Base-by-base conservation (phyloP, 345 rosid species). In the Gossypium turneri region DNA sequence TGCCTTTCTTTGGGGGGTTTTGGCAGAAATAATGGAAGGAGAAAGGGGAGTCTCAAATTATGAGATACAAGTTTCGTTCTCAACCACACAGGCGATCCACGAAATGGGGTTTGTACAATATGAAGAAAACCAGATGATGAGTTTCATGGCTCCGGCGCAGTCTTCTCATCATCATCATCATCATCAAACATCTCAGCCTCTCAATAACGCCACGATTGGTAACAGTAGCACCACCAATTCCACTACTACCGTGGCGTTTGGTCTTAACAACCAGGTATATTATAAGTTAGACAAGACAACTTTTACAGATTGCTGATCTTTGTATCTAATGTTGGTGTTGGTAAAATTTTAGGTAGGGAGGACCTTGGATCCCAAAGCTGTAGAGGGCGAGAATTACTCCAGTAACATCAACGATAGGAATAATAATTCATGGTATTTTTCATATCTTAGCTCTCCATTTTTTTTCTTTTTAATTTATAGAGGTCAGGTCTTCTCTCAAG, bases 21-120 rank as follows among this genome's bases (percentile, higher is more conserved):
- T 67, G 70, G 41, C 19, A 74, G 50, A 61, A 72, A 91, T 84
- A 72, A 91, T 86, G 90, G 92, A 87, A 78, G 89, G 88, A 75
- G 89, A 67, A 81, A 76, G 82, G 63, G 82, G 76, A 70, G 80
- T 79, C 74, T 80, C 81, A 51, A 93, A 85, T 75, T 88, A 86
- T 77, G 92, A 90, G 76, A 85, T 84, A 44, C 92, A 88, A 25
- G 88, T 86, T 69, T 83, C 89, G 4, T 89, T 91, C 81, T 76
- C 90, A 10, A 82, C 90, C 2, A 79, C 92, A 25, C 87, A 84
- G 62, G 72, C 88, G 68, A 86, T 90, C 74, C 87, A 85, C 41
- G 93, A 87, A 57, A 91, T 93, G 90, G 88, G 91, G 19, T 93
- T 93, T 71, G 83, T 87, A 20, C 97, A 88, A 29, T 91, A 86